Percentiles rank a stretch among this genome's conserved stretches.
Conservation (phyloP, 257 asterid genomes). For the Ocimum tenuiflorum region DNA sequence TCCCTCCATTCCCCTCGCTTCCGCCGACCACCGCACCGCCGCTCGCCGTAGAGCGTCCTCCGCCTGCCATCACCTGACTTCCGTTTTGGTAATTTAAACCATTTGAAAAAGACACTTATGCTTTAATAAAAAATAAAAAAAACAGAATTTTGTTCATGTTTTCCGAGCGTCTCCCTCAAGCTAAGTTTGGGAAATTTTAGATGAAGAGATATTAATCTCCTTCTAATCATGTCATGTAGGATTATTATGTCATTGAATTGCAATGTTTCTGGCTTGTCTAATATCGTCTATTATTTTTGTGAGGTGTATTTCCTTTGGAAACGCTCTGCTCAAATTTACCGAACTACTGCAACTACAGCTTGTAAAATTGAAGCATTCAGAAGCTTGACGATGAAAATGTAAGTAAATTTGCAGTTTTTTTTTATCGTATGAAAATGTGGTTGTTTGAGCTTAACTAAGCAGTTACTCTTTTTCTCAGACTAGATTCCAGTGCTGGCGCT, state of each 20-base stretch:
- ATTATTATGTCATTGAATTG: neutral
- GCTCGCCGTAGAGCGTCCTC: neutral
- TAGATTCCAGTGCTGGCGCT: conserved; percentile 47
- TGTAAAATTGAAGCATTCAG: neutral
- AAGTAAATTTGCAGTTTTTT: conserved; percentile 8
- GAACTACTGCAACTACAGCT: neutral
- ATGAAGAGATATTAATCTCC: neutral
- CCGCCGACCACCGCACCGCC: neutral
- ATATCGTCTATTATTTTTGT: neutral
- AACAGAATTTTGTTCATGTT: too few species aligned
- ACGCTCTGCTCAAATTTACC: neutral
- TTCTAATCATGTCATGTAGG: neutral
- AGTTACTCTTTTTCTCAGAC: conserved; percentile 30
- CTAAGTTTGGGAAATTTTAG: too few species aligned
- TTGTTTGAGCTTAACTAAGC: neutral
- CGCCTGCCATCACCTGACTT: neutral
- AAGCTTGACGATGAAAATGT: conserved; percentile 34
- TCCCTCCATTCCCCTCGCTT: neutral
- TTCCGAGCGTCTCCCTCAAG: too few species aligned
- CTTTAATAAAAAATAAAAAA: too few species aligned
- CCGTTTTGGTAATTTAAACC: neutral
- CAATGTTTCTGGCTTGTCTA: neutral
- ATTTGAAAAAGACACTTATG: neutral
- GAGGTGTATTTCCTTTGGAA: neutral
- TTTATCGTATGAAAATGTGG: neutral